Conservation (phyloP, 2,329 filamentous ascomycete genomes). For the Pezizomycotina sp. region DNA sequence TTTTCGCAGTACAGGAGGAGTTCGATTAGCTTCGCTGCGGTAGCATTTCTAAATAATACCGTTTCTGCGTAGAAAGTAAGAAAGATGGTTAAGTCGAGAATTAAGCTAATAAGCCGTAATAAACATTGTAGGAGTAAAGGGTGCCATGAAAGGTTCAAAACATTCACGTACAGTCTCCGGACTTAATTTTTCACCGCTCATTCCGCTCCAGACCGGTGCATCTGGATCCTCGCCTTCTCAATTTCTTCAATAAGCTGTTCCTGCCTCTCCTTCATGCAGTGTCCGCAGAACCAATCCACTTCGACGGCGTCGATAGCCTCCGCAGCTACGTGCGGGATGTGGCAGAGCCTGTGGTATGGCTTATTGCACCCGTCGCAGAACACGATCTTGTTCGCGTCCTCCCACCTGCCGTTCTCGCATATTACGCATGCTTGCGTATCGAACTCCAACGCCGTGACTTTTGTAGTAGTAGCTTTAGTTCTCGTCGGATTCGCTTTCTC, state of each 20-base stretch:
- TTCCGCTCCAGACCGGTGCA: neutral
- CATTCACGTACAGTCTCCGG: neutral
- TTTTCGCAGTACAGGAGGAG: slow-evolving; percentile 4
- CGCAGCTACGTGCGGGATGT: slow-evolving; percentile 56
- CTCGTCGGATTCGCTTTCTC: too few relatives aligned
- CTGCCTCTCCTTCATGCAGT: slow-evolving; percentile 38
- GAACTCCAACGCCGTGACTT: slow-evolving; percentile 28
- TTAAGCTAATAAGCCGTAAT: neutral
- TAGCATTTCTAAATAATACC: slow-evolving; percentile 4
- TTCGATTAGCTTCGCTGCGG: slow-evolving; percentile 3
- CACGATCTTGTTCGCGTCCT: slow-evolving; percentile 61
- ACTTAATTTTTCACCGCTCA: neutral
- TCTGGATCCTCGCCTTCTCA: slow-evolving; percentile 8
- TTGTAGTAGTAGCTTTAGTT: too few relatives aligned
- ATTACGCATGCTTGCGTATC: slow-evolving; percentile 51
- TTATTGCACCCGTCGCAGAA: slow-evolving; percentile 70
- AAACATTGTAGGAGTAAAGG: neutral
- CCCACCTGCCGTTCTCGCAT: slow-evolving; percentile 56
- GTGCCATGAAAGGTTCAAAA: neutral
- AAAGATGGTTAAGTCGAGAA: neutral
- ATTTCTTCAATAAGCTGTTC: neutral
- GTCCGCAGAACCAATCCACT: slow-evolving; percentile 54
- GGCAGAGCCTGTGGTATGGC: slow-evolving; percentile 68
- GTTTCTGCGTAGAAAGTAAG: slow-evolving; percentile 2
- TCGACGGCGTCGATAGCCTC: slow-evolving; percentile 49